A percentile compares a stretch with the other conserved stretches of the same genome.
phyloP scores from a whole-genome alignment of 2,329 filamentous ascomycete species.

The Stenocarpella maydis region DNA sequence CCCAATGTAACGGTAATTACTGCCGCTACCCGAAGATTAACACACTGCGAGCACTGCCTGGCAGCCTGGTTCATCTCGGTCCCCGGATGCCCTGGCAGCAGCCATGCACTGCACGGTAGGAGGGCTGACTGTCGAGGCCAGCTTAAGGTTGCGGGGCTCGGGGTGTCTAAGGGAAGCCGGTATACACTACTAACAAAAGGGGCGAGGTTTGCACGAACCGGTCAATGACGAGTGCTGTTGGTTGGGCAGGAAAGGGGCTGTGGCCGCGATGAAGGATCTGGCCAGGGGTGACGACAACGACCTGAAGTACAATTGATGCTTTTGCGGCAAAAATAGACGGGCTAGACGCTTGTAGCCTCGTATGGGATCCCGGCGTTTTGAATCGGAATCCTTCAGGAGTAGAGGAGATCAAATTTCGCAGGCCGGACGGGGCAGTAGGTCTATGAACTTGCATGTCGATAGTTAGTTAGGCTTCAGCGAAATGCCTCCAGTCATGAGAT shows the following conservation, averaged over 20 bases:
- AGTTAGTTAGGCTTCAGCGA: conserved; percentile 16
- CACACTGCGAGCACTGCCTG: conserved; percentile 6
- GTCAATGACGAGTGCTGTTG: not conserved
- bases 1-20: conserved; percentile 10
- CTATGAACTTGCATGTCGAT: conserved; percentile 3
- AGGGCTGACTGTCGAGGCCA: not conserved
- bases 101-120: not conserved
- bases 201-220: conserved; percentile 12
- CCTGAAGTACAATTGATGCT: conserved; percentile 20
- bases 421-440: not conserved
- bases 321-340: conserved; percentile 11
- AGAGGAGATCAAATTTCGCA: conserved; percentile 1
- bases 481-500: conserved; percentile 1
- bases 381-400: conserved; percentile 1
- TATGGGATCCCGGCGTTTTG: conserved; percentile 4
- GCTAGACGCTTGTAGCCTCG: conserved; percentile 10
- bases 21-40: conserved; percentile 14
- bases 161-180: not conserved
- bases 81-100: not conserved
- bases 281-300: not conserved
- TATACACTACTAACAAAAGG: not conserved
- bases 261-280: not conserved
- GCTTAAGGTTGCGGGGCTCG: not conserved
- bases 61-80: conserved; percentile 4
- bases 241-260: not conserved